Percentiles rank a stretch among this genome's conserved stretches.
phyloP scores from a whole-genome alignment of 2,329 filamentous ascomycete genomes.

The Cordyceps militaris region DNA sequence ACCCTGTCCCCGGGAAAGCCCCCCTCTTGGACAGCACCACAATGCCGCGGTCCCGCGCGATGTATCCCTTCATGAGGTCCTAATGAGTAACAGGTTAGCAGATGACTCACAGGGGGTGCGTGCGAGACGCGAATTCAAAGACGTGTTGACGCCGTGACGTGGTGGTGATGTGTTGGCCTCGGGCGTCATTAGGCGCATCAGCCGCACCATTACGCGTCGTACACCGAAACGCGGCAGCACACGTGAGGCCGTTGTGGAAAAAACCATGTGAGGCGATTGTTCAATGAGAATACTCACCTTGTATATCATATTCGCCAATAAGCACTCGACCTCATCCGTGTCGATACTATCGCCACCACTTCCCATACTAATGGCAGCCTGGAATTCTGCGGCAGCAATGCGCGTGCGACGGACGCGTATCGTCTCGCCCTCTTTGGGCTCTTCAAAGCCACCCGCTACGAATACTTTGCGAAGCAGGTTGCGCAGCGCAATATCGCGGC shows the following conservation, averaged over 20 bases:
- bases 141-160: conserved; percentile 11
- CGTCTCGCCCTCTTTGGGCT: conserved; percentile 60
- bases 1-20: conserved; percentile 86
- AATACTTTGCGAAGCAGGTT: conserved; percentile 93
- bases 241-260: background rate
- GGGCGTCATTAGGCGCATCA: conserved; percentile 4
- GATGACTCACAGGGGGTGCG: conserved; percentile 25
- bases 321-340: conserved; percentile 88
- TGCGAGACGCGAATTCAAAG: conserved; percentile 6
- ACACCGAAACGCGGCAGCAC: background rate
- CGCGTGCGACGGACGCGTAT: conserved; percentile 63
- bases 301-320: conserved; percentile 95
- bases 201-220: background rate
- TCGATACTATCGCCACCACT: conserved; percentile 62
- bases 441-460: conserved; percentile 73
- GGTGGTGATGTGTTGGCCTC: conserved; percentile 14
- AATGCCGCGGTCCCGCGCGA: conserved; percentile 80
- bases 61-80: conserved; percentile 97
- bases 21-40: conserved; percentile 90
- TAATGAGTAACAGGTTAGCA: conserved; percentile 30
- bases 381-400: conserved; percentile 77
- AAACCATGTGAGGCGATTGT: background rate
- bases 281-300: conserved; percentile 55
- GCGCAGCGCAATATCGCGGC: conserved; percentile 82
- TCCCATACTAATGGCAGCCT: conserved; percentile 71